Evolutionary conservation across 148 eudicot genomes (phyloP).

Genomic region (Suaeda aralocaspica): DNA sequence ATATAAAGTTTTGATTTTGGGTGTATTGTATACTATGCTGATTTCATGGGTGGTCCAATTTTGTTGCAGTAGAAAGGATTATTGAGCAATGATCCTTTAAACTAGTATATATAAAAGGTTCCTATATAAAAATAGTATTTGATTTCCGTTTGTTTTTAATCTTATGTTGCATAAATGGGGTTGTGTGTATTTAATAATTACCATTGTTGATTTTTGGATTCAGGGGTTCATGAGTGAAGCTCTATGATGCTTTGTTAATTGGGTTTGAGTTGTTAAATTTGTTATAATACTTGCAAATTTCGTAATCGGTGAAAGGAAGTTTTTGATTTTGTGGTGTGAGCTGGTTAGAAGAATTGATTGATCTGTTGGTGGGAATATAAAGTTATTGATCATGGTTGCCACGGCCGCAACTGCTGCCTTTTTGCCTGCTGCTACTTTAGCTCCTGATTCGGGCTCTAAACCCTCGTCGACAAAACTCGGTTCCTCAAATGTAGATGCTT

Average conservation of each 20-base stretch:
- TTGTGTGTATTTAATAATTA: not conserved
- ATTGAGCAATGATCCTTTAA: not conserved
- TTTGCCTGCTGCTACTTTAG: slow-evolving; percentile 46
- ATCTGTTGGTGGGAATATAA: slow-evolving; percentile 19
- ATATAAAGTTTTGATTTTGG: not conserved
- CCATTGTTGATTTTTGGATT: not conserved
- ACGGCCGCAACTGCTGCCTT: slow-evolving; percentile 70
- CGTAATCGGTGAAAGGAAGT: not conserved
- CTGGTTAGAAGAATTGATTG: slow-evolving; percentile 3
- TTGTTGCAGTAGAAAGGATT: slow-evolving; percentile 5
- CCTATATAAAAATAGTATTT: no score
- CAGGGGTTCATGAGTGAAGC: slow-evolving; percentile 19
- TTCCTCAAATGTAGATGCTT: slow-evolving; percentile 50
- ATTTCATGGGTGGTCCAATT: slow-evolving; percentile 14
- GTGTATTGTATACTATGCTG: not conserved
- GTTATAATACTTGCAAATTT: slow-evolving; percentile 11
- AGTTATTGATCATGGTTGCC: slow-evolving; percentile 62
- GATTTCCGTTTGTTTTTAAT: not conserved
- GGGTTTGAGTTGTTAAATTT: no score
- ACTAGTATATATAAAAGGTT: no score
- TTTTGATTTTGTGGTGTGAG: slow-evolving; percentile 11
- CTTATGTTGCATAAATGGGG: not conserved
- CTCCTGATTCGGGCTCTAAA: slow-evolving; percentile 48
- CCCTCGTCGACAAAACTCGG: slow-evolving; percentile 33
- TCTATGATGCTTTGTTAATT: slow-evolving; percentile 12